Conservation (phyloP, 768 basidiomycete species). For the Suillus paluster region DNA sequence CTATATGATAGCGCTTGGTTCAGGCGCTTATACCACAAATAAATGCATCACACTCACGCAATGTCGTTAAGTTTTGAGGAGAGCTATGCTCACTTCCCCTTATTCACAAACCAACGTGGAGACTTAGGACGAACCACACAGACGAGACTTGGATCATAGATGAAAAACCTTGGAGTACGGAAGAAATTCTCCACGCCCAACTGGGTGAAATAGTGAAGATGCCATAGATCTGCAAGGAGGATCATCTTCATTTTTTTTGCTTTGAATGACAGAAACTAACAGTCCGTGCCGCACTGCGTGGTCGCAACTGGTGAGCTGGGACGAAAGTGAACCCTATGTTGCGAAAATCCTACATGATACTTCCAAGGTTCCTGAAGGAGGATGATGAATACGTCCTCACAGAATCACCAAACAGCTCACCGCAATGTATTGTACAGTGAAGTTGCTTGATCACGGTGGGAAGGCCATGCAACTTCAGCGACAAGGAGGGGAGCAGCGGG, state of each 20-base stretch:
- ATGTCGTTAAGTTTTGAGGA: slow-evolving; percentile 31
- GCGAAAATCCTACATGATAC: slow-evolving; percentile 33
- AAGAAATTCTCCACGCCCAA: slow-evolving; percentile 24
- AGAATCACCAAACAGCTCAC: slow-evolving; percentile 26
- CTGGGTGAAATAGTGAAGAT: slow-evolving; percentile 16
- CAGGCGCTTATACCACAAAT: background rate
- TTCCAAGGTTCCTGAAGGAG: slow-evolving; percentile 38
- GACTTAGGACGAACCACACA: slow-evolving; percentile 38
- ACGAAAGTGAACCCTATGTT: background rate
- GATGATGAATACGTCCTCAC: slow-evolving; percentile 9
- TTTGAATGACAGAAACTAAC: slow-evolving; percentile 7
- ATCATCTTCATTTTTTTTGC: background rate
- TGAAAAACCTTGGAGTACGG: slow-evolving; percentile 20
- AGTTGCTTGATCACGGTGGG: slow-evolving; percentile 50
- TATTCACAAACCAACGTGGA: slow-evolving; percentile 43
- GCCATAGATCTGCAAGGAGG: slow-evolving; percentile 17
- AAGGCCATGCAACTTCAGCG: slow-evolving; percentile 55
- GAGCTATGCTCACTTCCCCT: slow-evolving; percentile 34
- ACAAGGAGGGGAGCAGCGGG: slow-evolving; percentile 53
- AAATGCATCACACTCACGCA: slow-evolving; percentile 32
- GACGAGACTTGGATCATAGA: slow-evolving; percentile 18
- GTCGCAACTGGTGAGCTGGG: background rate
- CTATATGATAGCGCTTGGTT: slow-evolving; percentile 12
- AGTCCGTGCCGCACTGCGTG: slow-evolving; percentile 67
- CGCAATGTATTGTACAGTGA: slow-evolving; percentile 49